Evolutionary conservation across 2,329 filamentous ascomycete species (phyloP).

Genomic region (Neoarthrinium moseri): DNA sequence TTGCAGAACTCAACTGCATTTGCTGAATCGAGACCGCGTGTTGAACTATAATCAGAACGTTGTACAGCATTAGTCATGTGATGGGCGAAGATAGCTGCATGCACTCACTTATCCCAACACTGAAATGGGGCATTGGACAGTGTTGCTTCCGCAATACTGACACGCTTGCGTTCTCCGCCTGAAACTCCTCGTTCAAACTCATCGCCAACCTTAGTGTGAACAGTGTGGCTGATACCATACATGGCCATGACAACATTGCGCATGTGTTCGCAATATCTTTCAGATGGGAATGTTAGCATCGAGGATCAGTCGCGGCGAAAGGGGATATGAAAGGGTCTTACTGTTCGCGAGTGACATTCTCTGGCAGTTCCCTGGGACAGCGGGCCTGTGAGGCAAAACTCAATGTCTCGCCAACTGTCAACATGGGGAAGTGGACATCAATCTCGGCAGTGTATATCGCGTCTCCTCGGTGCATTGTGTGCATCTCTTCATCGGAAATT

Average conservation of each 20-base stretch:
- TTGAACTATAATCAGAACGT: too few species aligned
- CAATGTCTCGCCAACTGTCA: conserved; percentile 64
- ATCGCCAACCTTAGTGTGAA: conserved; percentile 67
- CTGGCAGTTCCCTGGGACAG: neutral
- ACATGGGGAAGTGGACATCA: conserved; percentile 63
- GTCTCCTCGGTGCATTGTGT: conserved; percentile 40
- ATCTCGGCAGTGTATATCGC: conserved; percentile 65
- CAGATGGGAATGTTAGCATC: too few species aligned
- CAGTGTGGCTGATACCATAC: conserved; percentile 71
- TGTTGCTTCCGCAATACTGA: conserved; percentile 61
- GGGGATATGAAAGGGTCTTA: too few species aligned
- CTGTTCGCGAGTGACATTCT: neutral
- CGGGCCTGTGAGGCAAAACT: conserved; percentile 61
- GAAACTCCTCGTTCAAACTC: conserved; percentile 70
- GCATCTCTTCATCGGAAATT: neutral
- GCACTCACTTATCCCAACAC: conserved; percentile 74
- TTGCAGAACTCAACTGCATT: conserved; percentile 76
- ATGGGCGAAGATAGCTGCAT: too few species aligned
- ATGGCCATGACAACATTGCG: conserved; percentile 74
- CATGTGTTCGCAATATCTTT: conserved; percentile 32
- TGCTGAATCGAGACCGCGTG: conserved; percentile 71
- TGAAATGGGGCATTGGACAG: conserved; percentile 59
- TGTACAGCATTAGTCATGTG: too few species aligned
- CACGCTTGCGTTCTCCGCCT: conserved; percentile 70
- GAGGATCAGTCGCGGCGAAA: too few species aligned